Evolutionary conservation across 306 rosid species (phyloP).

Genomic region (Corylus heterophylla): DNA sequence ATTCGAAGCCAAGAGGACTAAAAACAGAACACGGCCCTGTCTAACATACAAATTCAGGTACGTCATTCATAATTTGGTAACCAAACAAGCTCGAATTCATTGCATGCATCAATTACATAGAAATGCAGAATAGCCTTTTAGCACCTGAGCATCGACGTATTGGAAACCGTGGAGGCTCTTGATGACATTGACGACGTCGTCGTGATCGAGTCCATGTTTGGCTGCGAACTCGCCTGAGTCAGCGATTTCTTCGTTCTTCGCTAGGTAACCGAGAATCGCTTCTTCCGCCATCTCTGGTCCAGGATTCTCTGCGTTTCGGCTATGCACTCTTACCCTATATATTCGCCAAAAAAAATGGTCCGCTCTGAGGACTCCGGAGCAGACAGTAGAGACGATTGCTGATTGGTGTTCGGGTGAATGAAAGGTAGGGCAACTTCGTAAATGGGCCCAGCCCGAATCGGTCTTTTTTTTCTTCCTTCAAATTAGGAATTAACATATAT

Average conservation of each 20-base stretch:
- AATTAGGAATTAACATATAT: neutral
- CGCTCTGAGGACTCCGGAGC: neutral
- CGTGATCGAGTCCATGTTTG: slow-evolving; percentile 57
- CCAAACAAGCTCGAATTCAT: neutral
- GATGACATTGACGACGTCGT: slow-evolving; percentile 64
- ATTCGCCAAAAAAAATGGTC: neutral
- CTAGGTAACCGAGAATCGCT: slow-evolving; percentile 60
- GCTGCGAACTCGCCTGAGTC: slow-evolving; percentile 78
- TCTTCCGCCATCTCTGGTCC: slow-evolving; percentile 63
- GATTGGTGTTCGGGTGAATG: neutral
- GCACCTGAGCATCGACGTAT: slow-evolving; percentile 70
- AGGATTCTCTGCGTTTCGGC: neutral
- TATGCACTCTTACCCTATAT: neutral
- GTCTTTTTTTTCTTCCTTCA: neutral
- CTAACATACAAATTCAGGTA: neutral
- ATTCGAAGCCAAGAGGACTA: neutral
- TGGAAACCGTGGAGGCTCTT: slow-evolving; percentile 83
- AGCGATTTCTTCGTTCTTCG: slow-evolving; percentile 45
- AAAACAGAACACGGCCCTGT: neutral
- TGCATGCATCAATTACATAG: neutral
- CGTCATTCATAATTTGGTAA: neutral
- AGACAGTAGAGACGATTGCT: neutral
- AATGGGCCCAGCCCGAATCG: neutral
- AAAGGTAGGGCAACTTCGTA: slow-evolving; percentile 6
- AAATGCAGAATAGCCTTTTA: neutral